Conservation (phyloP, 805 yeast genomes). For the Geotrichum ghanense region DNA sequence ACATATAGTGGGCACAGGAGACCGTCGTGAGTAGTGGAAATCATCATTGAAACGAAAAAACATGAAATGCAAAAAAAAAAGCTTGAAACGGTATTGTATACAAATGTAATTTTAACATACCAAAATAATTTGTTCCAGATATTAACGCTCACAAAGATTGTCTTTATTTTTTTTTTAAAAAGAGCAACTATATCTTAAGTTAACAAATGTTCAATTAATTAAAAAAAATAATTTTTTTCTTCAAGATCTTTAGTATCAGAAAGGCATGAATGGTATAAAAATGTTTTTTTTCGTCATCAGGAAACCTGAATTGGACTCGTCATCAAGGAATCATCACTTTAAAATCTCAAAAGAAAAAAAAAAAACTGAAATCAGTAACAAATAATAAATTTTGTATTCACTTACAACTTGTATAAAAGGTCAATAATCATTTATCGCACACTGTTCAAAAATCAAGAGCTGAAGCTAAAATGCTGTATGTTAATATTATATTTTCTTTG, state of each 20-base stretch:
- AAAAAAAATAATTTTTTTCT: too few species aligned
- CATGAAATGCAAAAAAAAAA: not conserved
- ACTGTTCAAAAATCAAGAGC: not conserved
- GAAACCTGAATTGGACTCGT: slow-evolving; percentile 2
- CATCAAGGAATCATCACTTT: slow-evolving; percentile 1
- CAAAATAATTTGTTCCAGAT: too few species aligned
- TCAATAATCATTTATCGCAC: too few species aligned
- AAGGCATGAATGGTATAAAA: slow-evolving; percentile 1
- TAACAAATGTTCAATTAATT: too few species aligned
- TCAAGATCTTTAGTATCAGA: too few species aligned
- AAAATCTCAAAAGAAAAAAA: not conserved
- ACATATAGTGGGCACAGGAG: slow-evolving; percentile 1
- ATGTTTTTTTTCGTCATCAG: slow-evolving; percentile 2
- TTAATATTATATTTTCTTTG: too few species aligned
- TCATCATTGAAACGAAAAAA: not conserved
- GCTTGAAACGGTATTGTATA: too few species aligned
- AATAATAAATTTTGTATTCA: not conserved
- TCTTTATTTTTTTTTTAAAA: too few species aligned
- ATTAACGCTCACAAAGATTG: too few species aligned
- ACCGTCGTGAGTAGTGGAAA: slow-evolving; percentile 2
- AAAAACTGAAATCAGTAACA: too few species aligned
- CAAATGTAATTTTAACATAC: too few species aligned
- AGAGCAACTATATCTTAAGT: too few species aligned
- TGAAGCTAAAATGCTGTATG: not conserved
- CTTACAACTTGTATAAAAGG: not conserved